phyloP scores from a whole-genome alignment of 768 basidiomycete species.

The Daedaleopsis sinensis region DNA sequence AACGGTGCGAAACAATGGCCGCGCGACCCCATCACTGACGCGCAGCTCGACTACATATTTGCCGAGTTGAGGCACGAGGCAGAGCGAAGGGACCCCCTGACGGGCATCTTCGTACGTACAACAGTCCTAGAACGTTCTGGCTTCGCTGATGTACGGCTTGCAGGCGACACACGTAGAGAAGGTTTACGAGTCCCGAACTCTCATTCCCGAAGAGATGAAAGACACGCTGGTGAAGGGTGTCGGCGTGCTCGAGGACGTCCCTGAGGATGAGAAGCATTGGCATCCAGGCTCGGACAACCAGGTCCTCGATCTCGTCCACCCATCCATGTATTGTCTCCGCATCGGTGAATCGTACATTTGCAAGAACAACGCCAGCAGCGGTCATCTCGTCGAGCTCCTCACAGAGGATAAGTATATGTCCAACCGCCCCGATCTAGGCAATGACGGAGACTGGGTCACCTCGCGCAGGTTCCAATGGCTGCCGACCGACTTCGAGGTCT shows the following conservation, averaged over 20 bases:
- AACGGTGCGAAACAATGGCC: not conserved
- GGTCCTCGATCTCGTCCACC: constrained; percentile 49
- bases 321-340: constrained; percentile 38
- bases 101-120: constrained; percentile 8
- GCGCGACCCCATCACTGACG: not conserved
- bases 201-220: not conserved
- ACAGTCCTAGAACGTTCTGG: not conserved
- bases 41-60: constrained; percentile 12
- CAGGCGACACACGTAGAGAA: not conserved
- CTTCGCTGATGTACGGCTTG: not conserved
- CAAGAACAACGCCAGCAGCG: not conserved
- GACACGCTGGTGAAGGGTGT: not conserved
- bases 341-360: not conserved
- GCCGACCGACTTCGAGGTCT: constrained; percentile 31
- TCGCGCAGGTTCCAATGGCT: constrained; percentile 30
- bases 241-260: constrained; percentile 37
- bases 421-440: not conserved
- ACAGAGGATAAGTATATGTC: not conserved
- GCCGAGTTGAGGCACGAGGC: constrained; percentile 5
- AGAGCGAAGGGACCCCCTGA: not conserved
- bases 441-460: not conserved
- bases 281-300: constrained; percentile 45
- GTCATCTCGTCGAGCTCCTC: not conserved
- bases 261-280: constrained; percentile 44
- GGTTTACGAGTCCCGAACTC: constrained; percentile 2